phyloP scores from a whole-genome alignment of 176 grass and related monocot genomes.

The Aegilops bicornis region DNA sequence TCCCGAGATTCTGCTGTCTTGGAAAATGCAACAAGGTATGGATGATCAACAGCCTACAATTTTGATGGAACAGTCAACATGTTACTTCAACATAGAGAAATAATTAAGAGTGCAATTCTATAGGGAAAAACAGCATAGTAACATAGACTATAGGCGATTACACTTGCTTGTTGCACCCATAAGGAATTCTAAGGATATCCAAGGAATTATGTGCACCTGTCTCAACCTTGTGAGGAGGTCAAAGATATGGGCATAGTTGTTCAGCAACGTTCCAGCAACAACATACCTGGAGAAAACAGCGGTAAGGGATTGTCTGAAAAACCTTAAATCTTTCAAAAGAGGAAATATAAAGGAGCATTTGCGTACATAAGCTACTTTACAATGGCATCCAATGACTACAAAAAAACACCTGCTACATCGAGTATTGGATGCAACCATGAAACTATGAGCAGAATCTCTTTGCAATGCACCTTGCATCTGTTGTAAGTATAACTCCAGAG shows the following conservation, averaged over 20 bases:
- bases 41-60: constrained; percentile 88
- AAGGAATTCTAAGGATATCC: background rate
- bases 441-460: background rate
- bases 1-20: constrained; percentile 48
- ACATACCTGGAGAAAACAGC: constrained; percentile 71
- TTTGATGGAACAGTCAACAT: constrained; percentile 21
- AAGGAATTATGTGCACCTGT: constrained; percentile 54
- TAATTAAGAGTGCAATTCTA: constrained; percentile 7
- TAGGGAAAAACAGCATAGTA: background rate
- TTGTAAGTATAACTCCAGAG: background rate
- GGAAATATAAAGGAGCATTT: background rate
- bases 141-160: constrained; percentile 2
- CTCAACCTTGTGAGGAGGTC: constrained; percentile 95
- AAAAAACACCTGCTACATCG: background rate
- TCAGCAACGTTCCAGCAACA: constrained; percentile 81
- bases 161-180: background rate
- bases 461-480: background rate
- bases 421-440: background rate
- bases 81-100: constrained; percentile 22
- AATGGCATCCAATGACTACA: background rate
- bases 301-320: background rate
- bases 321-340: background rate
- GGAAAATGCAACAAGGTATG: constrained; percentile 92
- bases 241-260: constrained; percentile 97
- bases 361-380: constrained; percentile 1